Evolutionary conservation across 768 basidiomycete species (phyloP).

Genomic region (Thelephora ganbajun): DNA sequence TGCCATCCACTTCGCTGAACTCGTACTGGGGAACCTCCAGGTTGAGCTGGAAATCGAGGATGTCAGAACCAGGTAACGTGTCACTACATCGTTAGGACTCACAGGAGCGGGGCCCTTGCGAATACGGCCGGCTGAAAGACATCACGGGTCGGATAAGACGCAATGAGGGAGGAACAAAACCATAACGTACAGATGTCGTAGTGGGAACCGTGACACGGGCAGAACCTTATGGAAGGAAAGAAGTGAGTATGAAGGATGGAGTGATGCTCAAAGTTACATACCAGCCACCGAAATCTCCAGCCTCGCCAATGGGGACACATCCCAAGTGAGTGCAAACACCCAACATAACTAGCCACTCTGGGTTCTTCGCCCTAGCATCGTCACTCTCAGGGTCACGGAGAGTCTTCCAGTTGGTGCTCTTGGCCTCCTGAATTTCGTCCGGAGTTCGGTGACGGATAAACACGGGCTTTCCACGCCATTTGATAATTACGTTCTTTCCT

Average conservation of each 20-base stretch:
- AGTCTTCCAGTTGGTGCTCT: conserved; percentile 66
- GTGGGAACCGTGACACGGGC: conserved; percentile 98
- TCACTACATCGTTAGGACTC: conserved; percentile 19
- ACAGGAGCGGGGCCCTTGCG: conserved; percentile 95
- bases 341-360: conserved; percentile 91
- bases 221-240: conserved; percentile 46
- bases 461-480: conserved; percentile 99
- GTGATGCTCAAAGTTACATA: conserved; percentile 23
- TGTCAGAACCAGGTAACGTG: conserved; percentile 3
- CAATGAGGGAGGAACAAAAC: conserved; percentile 2
- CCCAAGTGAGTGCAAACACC: conserved; percentile 96
- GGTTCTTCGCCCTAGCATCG: conserved; percentile 79
- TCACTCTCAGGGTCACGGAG: conserved; percentile 90
- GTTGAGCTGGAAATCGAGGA: conserved; percentile 48
- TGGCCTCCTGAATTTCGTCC: conserved; percentile 88
- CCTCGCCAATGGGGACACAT: conserved; percentile 96
- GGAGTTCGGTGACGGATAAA: conserved; percentile 95
- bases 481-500: conserved; percentile 94
- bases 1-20: conserved; percentile 78
- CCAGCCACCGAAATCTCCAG: conserved; percentile 97
- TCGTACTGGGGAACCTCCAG: conserved; percentile 85
- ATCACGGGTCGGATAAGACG: conserved; percentile 4
- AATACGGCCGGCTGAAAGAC: conserved; percentile 66
- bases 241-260: background rate
- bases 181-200: conserved; percentile 78